These are phyloP conservation scores for Lathyrus aphaca DNA, from an alignment of 306 rosid genomes.

Conservation along the genomic window DNA sequence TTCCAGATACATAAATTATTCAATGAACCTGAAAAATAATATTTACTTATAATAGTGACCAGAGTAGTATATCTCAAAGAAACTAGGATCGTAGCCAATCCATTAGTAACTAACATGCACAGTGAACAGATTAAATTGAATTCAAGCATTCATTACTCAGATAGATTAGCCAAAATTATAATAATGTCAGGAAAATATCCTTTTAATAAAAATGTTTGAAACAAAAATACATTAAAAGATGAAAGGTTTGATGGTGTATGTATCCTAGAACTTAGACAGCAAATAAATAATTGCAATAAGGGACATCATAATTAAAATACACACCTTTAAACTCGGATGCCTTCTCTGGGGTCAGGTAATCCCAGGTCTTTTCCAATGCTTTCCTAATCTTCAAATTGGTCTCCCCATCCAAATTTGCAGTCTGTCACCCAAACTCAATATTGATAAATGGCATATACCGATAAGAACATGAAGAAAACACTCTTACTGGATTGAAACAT, in stretches of 20 bases:
- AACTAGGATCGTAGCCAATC: constrained; percentile 11
- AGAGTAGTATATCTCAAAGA: not conserved
- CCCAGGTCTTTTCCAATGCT: constrained; percentile 97
- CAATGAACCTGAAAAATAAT: too few species aligned
- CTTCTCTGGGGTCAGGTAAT: constrained; percentile 75
- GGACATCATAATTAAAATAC: constrained; percentile 14
- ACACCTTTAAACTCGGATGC: constrained; percentile 88
- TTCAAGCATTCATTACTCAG: not conserved
- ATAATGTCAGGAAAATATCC: not conserved
- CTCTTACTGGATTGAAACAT: not conserved
- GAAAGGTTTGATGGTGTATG: constrained; percentile 21
- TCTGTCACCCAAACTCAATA: constrained; percentile 51
- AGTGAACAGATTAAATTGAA: constrained; percentile 33
- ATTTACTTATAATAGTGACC: too few species aligned
- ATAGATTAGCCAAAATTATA: constrained; percentile 12
- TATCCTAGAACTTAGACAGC: constrained; percentile 24
- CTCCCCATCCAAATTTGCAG: constrained; percentile 98
- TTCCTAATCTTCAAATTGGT: constrained; percentile 93
- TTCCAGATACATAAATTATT: too few species aligned
- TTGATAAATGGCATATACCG: constrained; percentile 20
- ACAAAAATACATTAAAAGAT: constrained; percentile 3
- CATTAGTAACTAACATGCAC: constrained; percentile 17
- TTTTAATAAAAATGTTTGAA: not conserved
- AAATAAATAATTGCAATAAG: constrained; percentile 11
- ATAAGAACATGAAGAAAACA: constrained; percentile 17